Evolutionary conservation across 2,329 filamentous ascomycete genomes (phyloP), one percentile per base, ranked within the genome.

Genomic region (Pseudocercospora cruenta): DNA sequence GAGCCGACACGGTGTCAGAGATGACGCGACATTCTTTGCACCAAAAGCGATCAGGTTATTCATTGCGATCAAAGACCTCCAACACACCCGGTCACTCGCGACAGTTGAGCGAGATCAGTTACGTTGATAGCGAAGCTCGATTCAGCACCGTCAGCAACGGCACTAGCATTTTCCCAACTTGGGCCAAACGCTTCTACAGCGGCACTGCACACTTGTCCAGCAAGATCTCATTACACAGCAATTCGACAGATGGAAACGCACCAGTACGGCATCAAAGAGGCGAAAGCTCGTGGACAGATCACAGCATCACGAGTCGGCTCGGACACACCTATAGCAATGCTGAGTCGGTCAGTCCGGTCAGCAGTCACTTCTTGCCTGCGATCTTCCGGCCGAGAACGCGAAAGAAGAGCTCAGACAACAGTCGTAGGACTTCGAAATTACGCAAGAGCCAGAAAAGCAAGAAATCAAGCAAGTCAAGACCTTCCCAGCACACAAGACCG

Each of bases 101-200:
- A 21, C 70, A 74, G 16, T 68, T 73, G 12, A 78, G 74, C 54
- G 72, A 75, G 51, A 67, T 73, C 64, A 74, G 72, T 58, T 71
- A 72, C 45, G 62, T 67, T 22, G 74, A 75, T 12, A 76, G 70
- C 54, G 74, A 77, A 3, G 55, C 55, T 22, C 60, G 67, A 49
- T 62, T 54, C 49, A 71, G 70, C 59, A 64, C 58, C 2, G 31
- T 39, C 55, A 58, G 55, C 55, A 66, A 69, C 22, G 73, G 70
- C 21, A 77, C 72, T 60, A 72, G 64, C 51, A 67, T 78, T 26
- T 78, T 79, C 60, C 77, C 77, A 7, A 70, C 69, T 3, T 79
- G 77, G 77, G 77, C 77, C 10, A 78, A 72, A 61, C 70, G 73
- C 21, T 79, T 77, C 66, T 79, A 79, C 68, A 71, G 69, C 21